A percentile compares a stretch with the other conserved stretches of the same genome.
These are phyloP conservation scores for Prunus mume DNA, from an alignment of 306 rosid genomes.

Conservation along the genomic window DNA sequence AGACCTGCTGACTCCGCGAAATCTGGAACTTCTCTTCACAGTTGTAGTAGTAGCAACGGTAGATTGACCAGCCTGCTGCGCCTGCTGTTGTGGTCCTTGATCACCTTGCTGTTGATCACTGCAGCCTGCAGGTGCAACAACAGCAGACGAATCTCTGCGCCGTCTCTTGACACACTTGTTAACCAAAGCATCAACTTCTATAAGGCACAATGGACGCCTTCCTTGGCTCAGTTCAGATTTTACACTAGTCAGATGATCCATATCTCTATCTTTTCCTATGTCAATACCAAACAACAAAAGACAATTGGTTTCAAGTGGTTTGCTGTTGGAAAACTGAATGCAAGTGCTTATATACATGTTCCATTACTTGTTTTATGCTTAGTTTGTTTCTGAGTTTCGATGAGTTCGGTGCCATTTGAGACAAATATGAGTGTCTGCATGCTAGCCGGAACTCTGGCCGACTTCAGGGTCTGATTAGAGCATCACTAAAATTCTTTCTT, in stretches of 20 bases:
- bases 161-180: constrained; percentile 47
- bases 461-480: constrained; percentile 14
- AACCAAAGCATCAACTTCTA: constrained; percentile 35
- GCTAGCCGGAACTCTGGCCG: constrained; percentile 11
- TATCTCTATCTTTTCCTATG: constrained; percentile 15
- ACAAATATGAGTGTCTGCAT: constrained; percentile 35
- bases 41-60: constrained; percentile 12
- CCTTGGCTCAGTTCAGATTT: constrained; percentile 42
- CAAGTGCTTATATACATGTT: constrained; percentile 15
- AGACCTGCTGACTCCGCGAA: constrained; percentile 48
- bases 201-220: constrained; percentile 32
- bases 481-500: not conserved
- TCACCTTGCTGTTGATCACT: constrained; percentile 32
- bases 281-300: constrained; percentile 16
- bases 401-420: constrained; percentile 32
- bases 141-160: constrained; percentile 37
- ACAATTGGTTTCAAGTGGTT: constrained; percentile 7
- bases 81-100: constrained; percentile 9
- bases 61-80: constrained; percentile 28
- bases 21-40: constrained; percentile 46
- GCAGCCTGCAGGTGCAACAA: constrained; percentile 10
- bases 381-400: constrained; percentile 39
- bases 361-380: constrained; percentile 28
- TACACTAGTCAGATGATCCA: constrained; percentile 37
- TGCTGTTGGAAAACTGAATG: constrained; percentile 15